Percentiles rank a stretch among this genome's conserved stretches.
Conservation (phyloP, 2,329 filamentous ascomycete genomes). For the Venturia nashicola region DNA sequence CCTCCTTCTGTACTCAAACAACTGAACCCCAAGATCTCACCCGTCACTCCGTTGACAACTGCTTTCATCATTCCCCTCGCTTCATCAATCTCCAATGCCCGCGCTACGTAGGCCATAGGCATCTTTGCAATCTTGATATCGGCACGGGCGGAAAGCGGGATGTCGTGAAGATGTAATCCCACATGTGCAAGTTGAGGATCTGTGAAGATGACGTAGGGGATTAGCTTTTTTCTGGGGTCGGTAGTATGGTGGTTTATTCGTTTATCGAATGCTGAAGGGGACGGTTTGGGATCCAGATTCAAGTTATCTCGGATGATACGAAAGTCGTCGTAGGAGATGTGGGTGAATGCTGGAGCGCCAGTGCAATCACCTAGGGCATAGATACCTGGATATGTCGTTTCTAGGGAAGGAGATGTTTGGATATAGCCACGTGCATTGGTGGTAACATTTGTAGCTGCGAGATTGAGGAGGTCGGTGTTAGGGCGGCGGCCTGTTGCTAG, state of each 20-base stretch:
- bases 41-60: constrained; percentile 34
- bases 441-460: constrained; percentile 29
- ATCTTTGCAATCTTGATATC: constrained; percentile 32
- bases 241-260: constrained; percentile 8
- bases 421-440: constrained; percentile 33
- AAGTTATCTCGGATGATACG: constrained; percentile 38
- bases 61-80: constrained; percentile 42
- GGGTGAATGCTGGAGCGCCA: constrained; percentile 41
- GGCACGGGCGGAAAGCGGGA: constrained; percentile 18
- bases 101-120: constrained; percentile 38
- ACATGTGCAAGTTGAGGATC: constrained; percentile 43
- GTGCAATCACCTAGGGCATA: constrained; percentile 42
- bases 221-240: constrained; percentile 18
- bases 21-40: constrained; percentile 40
- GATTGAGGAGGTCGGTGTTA: constrained; percentile 36
- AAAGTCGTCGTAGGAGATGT: constrained; percentile 45
- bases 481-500: constrained; percentile 38
- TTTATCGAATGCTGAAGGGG: constrained; percentile 16
- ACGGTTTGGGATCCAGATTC: constrained; percentile 17
- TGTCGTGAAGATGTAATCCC: constrained; percentile 34
- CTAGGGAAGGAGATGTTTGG: constrained; percentile 30
- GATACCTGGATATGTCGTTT: constrained; percentile 30
- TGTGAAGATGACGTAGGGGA: constrained; percentile 41
- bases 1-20: constrained; percentile 36
- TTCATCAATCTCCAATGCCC: constrained; percentile 40